phyloP scores from a whole-genome alignment of 176 grass and related monocot genomes.

The Neostapfia colusana region DNA sequence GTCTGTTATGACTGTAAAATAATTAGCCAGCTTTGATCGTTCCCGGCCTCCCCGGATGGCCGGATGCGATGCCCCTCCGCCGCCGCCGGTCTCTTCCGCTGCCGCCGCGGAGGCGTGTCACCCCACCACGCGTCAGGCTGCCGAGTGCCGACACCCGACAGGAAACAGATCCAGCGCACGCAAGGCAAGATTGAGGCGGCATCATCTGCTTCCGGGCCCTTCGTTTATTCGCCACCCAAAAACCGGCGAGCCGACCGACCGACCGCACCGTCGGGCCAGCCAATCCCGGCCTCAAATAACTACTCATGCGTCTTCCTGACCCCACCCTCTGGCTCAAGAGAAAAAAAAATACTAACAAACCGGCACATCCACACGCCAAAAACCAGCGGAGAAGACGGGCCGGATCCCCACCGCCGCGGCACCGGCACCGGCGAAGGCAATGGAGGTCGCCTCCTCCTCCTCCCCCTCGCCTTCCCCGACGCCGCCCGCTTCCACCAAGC shows the following conservation, averaged over 20 bases:
- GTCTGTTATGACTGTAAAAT: background rate
- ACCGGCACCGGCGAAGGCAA: constrained; percentile 15
- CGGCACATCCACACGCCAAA: constrained; percentile 40
- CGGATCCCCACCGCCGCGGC: background rate
- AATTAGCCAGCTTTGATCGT: too few species aligned
- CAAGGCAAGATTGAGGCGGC: background rate
- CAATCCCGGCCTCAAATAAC: constrained; percentile 42
- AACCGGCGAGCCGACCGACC: constrained; percentile 27
- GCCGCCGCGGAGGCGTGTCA: constrained; percentile 9
- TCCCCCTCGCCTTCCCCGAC: constrained; percentile 23
- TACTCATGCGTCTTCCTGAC: background rate
- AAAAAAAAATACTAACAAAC: background rate
- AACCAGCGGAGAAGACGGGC: background rate
- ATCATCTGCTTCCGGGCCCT: constrained; percentile 15
- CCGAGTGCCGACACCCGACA: background rate
- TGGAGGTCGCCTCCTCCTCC: constrained; percentile 49
- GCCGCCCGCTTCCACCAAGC: constrained; percentile 23
- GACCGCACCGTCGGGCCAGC: constrained; percentile 1
- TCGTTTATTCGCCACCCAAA: constrained; percentile 24
- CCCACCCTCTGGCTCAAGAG: background rate
- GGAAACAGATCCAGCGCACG: constrained; percentile 4
- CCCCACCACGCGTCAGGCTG: constrained; percentile 25
- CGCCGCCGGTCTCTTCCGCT: background rate
- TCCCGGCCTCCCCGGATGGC: too few species aligned
- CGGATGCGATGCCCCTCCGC: background rate